These are phyloP conservation scores for Castanospermum australe DNA, from an alignment of 306 rosid species.

Conservation along the genomic window DNA sequence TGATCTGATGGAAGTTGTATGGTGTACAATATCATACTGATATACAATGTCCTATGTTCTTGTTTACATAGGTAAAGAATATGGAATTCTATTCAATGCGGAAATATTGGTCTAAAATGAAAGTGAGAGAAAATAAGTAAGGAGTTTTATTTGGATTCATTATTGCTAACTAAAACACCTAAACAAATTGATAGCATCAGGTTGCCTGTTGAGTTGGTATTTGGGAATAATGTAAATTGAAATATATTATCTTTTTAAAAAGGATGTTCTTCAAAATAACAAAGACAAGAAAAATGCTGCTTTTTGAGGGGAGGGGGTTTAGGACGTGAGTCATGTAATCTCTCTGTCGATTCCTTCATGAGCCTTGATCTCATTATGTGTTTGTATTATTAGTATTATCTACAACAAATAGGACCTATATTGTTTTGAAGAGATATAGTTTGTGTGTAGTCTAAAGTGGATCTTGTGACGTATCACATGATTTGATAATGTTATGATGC, in stretches of 20 bases:
- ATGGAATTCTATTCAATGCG: neutral
- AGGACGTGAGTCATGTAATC: neutral
- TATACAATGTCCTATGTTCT: neutral
- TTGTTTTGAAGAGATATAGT: neutral
- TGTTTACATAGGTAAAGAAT: neutral
- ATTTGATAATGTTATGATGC: neutral
- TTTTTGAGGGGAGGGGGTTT: neutral
- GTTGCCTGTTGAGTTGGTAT: neutral
- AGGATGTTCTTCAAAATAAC: neutral
- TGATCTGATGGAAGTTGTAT: neutral
- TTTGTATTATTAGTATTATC: neutral
- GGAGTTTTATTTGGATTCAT: neutral
- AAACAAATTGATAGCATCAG: neutral
- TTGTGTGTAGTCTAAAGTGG: neutral
- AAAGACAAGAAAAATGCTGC: neutral
- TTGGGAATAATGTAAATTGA: neutral
- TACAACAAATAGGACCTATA: neutral
- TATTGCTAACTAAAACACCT: neutral
- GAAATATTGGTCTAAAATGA: neutral
- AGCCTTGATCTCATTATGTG: neutral
- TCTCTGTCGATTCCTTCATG: no score
- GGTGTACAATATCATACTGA: neutral
- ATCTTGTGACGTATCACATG: neutral
- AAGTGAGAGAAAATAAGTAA: slow-evolving; percentile 2
- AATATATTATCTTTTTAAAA: neutral